These are phyloP conservation scores for Fusarium transvaalense DNA, from an alignment of 2,329 filamentous ascomycete species.

Conservation along the genomic window DNA sequence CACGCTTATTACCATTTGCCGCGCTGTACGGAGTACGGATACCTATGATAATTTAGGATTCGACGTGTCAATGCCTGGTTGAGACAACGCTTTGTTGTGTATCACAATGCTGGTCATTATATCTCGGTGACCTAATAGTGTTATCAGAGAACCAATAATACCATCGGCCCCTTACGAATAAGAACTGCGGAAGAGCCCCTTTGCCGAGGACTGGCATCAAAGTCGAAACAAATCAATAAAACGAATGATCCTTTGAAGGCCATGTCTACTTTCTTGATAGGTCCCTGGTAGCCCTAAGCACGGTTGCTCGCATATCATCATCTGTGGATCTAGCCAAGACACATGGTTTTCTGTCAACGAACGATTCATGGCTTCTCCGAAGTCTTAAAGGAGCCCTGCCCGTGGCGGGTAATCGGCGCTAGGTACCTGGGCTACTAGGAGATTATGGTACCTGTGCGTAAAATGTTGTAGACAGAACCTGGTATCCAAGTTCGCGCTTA, in stretches of 20 bases:
- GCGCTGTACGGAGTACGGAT: too few species aligned
- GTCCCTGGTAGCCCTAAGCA: conserved; percentile 16
- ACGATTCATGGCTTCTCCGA: conserved; percentile 17
- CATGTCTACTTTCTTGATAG: conserved; percentile 10
- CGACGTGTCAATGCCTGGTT: conserved; percentile 24
- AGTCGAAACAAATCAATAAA: conserved; percentile 40
- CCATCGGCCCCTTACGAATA: conserved; percentile 11
- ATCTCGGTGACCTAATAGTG: conserved; percentile 10
- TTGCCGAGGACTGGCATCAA: conserved; percentile 22
- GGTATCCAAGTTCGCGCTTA: conserved; percentile 9
- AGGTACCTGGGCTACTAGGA: neutral
- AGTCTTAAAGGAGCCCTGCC: neutral
- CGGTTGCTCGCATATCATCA: conserved; percentile 38
- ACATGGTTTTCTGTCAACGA: conserved; percentile 15
- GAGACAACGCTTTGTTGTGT: conserved; percentile 43
- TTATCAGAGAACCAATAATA: neutral
- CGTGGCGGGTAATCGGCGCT: conserved; percentile 21
- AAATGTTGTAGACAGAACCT: conserved; percentile 3
- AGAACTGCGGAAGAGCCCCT: conserved; percentile 22
- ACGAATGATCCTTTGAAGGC: conserved; percentile 1
- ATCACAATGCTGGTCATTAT: conserved; percentile 34
- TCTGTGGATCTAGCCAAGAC: conserved; percentile 36
- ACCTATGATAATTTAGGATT: neutral
- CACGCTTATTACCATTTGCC: neutral
- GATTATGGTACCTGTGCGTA: conserved; percentile 8